phyloP scores from a whole-genome alignment of 495 filamentous ascomycete species.

The Penicillium dipodomyicola region DNA sequence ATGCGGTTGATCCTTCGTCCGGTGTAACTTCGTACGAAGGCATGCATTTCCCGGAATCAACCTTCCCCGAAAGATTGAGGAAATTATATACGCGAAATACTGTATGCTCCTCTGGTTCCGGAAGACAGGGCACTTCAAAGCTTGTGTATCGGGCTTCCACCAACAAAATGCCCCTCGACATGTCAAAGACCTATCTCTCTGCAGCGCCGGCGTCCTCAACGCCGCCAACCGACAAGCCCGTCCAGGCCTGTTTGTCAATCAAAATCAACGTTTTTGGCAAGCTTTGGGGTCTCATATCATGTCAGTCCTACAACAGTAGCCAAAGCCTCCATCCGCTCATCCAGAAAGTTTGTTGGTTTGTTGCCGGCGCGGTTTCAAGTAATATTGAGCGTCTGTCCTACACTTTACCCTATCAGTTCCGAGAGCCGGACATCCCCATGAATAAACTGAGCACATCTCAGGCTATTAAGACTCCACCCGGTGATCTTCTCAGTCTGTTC shows the following conservation, averaged over 20 bases:
- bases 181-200: slow-evolving; percentile 76
- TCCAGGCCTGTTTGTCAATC: slow-evolving; percentile 84
- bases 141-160: slow-evolving; percentile 75
- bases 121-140: slow-evolving; percentile 43
- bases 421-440: neutral
- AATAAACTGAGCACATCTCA: neutral
- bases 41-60: slow-evolving; percentile 79
- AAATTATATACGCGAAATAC: slow-evolving; percentile 62
- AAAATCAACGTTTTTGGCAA: slow-evolving; percentile 81
- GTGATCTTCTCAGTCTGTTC: slow-evolving; percentile 27
- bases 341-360: slow-evolving; percentile 76
- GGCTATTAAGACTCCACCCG: slow-evolving; percentile 5
- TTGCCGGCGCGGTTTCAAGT: slow-evolving; percentile 74
- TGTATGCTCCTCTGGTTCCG: slow-evolving; percentile 28
- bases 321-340: slow-evolving; percentile 82
- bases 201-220: slow-evolving; percentile 77
- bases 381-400: slow-evolving; percentile 87
- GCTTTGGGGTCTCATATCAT: slow-evolving; percentile 82
- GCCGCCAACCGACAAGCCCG: slow-evolving; percentile 70
- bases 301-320: slow-evolving; percentile 74
- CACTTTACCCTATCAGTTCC: slow-evolving; percentile 63
- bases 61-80: slow-evolving; percentile 72
- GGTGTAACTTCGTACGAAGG: slow-evolving; percentile 77
- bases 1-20: slow-evolving; percentile 67
- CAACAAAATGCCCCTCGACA: slow-evolving; percentile 60